These are phyloP conservation scores for Diaporthe destruens DNA, from an alignment of 2,329 filamentous ascomycete species.

Conservation along the genomic window DNA sequence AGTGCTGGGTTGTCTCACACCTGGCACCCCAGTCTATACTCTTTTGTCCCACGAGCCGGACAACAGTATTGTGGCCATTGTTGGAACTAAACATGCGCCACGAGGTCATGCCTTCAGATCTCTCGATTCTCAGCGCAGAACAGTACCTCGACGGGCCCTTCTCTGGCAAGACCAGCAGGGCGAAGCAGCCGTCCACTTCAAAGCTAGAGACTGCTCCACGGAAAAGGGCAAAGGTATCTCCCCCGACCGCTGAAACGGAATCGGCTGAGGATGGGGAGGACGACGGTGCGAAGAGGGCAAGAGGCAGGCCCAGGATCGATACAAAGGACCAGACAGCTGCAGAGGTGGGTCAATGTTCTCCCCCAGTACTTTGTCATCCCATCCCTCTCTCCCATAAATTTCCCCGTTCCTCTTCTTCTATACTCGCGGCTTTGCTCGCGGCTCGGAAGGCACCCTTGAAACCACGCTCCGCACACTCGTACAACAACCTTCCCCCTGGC, in stretches of 20 bases:
- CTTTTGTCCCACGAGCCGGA: neutral
- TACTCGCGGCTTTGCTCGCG: neutral
- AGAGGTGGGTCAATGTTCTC: slow-evolving; percentile 74
- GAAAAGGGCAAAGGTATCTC: slow-evolving; percentile 40
- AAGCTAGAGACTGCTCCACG: slow-evolving; percentile 43
- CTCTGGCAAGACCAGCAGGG: slow-evolving; percentile 47
- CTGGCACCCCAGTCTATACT: neutral
- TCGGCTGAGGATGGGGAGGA: slow-evolving; percentile 49
- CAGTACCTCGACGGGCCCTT: slow-evolving; percentile 54
- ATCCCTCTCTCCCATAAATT: slow-evolving; percentile 5
- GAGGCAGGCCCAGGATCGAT: slow-evolving; percentile 81
- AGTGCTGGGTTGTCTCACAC: neutral
- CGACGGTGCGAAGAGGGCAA: slow-evolving; percentile 69
- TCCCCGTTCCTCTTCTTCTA: neutral
- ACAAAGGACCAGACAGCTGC: slow-evolving; percentile 82
- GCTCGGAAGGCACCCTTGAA: slow-evolving; percentile 1
- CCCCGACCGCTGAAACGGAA: neutral
- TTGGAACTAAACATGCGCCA: slow-evolving; percentile 27
- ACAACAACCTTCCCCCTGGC: neutral
- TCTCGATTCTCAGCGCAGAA: slow-evolving; percentile 62
- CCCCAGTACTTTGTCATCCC: slow-evolving; percentile 40
- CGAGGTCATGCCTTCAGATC: slow-evolving; percentile 49
- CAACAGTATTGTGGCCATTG: neutral
- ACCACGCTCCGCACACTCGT: neutral
- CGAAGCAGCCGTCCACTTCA: slow-evolving; percentile 46